These are phyloP conservation scores for Bipolaris victoriae DNA, from an alignment of 2,329 filamentous ascomycete species.

Conservation along the genomic window DNA sequence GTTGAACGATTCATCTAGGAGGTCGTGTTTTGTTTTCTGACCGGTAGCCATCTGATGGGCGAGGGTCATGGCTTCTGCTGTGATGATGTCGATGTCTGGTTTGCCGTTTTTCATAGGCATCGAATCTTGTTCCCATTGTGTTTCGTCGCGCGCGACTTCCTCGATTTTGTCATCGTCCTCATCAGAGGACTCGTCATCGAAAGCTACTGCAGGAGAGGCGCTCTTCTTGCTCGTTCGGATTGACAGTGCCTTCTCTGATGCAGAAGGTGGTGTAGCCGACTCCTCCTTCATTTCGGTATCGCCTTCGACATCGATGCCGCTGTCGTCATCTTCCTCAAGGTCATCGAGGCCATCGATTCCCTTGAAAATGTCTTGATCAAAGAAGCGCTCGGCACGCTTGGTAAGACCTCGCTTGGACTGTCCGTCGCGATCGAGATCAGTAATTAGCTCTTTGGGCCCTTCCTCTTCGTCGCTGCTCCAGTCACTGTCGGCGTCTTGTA, in stretches of 20 bases:
- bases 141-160: slow-evolving; percentile 63
- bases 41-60: slow-evolving; percentile 91
- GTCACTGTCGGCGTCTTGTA: slow-evolving; percentile 67
- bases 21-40: slow-evolving; percentile 76
- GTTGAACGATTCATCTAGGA: slow-evolving; percentile 92
- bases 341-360: slow-evolving; percentile 73
- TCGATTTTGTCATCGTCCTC: slow-evolving; percentile 61
- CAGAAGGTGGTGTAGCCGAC: slow-evolving; percentile 13
- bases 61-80: slow-evolving; percentile 98
- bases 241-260: slow-evolving; percentile 21
- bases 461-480: slow-evolving; percentile 66
- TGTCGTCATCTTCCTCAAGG: slow-evolving; percentile 55
- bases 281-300: slow-evolving; percentile 31
- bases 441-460: slow-evolving; percentile 61
- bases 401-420: slow-evolving; percentile 69
- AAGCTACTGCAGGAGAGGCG: slow-evolving; percentile 25
- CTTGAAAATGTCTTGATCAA: slow-evolving; percentile 93
- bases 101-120: slow-evolving; percentile 68
- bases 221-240: slow-evolving; percentile 29
- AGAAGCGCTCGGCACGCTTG: slow-evolving; percentile 84
- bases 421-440: slow-evolving; percentile 64
- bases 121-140: slow-evolving; percentile 71
- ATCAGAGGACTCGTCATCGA: slow-evolving; percentile 47
- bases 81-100: slow-evolving; percentile 94
- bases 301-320: slow-evolving; percentile 49